A percentile compares a stretch with the other conserved stretches of the same genome.
Conservation (phyloP, 2,329 filamentous ascomycete species). For the Capronia epimyces region DNA sequence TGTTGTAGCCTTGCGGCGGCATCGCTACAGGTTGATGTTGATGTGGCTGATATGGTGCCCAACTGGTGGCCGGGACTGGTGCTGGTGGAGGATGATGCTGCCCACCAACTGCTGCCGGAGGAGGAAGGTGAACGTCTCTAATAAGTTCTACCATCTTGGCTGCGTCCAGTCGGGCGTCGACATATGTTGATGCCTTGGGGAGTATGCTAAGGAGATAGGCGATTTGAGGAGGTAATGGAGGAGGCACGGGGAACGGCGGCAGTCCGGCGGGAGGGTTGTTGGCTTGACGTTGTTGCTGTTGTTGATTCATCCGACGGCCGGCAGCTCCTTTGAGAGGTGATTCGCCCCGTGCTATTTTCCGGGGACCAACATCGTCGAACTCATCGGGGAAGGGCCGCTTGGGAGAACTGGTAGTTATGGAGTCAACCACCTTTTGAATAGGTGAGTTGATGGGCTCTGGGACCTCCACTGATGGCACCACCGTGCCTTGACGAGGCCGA, state of each 20-base stretch:
- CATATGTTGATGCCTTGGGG: constrained; percentile 67
- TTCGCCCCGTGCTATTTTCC: constrained; percentile 81
- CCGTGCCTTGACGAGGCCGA: constrained; percentile 53
- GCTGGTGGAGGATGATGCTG: constrained; percentile 16
- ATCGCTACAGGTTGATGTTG: constrained; percentile 32
- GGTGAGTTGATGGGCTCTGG: constrained; percentile 33
- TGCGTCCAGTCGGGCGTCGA: constrained; percentile 63
- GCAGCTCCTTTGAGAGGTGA: constrained; percentile 90
- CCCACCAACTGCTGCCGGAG: constrained; percentile 50
- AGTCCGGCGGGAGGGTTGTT: constrained; percentile 31
- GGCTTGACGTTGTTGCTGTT: constrained; percentile 32
- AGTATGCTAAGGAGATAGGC: constrained; percentile 64
- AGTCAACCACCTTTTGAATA: constrained; percentile 34
- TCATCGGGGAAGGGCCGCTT: constrained; percentile 65
- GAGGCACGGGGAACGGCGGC: constrained; percentile 52
- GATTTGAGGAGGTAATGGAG: constrained; percentile 66
- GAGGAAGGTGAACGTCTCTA: constrained; percentile 38
- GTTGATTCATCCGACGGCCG: constrained; percentile 75
- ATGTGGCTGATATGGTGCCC: constrained; percentile 34
- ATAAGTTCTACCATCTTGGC: constrained; percentile 68
- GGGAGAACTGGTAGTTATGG: constrained; percentile 40
- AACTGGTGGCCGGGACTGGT: constrained; percentile 14
- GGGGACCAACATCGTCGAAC: constrained; percentile 66
- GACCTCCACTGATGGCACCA: constrained; percentile 34
- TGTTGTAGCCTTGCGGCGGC: constrained; percentile 21